Base-by-base conservation (phyloP, 179 eudicot genomes). In the Corrigiola litoralis region DNA sequence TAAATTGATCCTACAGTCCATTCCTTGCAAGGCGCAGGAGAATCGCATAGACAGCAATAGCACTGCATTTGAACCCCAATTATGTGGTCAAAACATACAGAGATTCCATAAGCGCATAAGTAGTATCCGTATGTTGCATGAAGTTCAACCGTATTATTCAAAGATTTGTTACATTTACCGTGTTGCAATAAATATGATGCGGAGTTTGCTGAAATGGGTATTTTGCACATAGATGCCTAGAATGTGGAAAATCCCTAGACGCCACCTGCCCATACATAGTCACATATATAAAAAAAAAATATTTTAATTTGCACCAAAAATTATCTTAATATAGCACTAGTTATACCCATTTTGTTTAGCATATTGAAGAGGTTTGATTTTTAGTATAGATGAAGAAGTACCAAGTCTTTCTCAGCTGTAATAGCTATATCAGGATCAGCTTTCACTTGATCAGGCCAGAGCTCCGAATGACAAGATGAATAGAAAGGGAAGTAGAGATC, bases 241-340 rank as follows among this genome's bases (percentile, higher is more conserved):
- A 40, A 65, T 65, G 68, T 36, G 59, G 68, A 18, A 50, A 51
- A 37, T 36, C 68, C 36, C 49, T 65, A 49, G n/a, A n/a, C n/a
- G 46, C 44, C 25, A 65, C 59, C 59, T 65, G 68, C 67, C 27
- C n/a, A n/a, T n/a, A n/a, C n/a, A n/a, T n/a, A n/a, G n/a, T n/a
- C n/a, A n/a, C n/a, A n/a, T n/a, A n/a, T n/a, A n/a, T n/a, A n/a
- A n/a, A n/a, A n/a, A n/a, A n/a, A n/a, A n/a, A n/a, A n/a, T n/a
- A n/a, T n/a, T n/a, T n/a, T n/a, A n/a, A n/a, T n/a, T n/a, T n/a
- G n/a, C n/a, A n/a, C n/a, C n/a, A n/a, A n/a, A n/a, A n/a, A n/a
- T n/a, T n/a, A n/a, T n/a, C n/a, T n/a, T n/a, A n/a, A n/a, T n/a
- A n/a, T n/a, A n/a, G n/a, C n/a, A n/a, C n/a, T n/a, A n/a, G n/a